Percentiles rank a stretch among this genome's conserved stretches.
Evolutionary conservation across 2,329 filamentous ascomycete genomes (phyloP).

Genomic region (Calonectria pseudoreteaudii): DNA sequence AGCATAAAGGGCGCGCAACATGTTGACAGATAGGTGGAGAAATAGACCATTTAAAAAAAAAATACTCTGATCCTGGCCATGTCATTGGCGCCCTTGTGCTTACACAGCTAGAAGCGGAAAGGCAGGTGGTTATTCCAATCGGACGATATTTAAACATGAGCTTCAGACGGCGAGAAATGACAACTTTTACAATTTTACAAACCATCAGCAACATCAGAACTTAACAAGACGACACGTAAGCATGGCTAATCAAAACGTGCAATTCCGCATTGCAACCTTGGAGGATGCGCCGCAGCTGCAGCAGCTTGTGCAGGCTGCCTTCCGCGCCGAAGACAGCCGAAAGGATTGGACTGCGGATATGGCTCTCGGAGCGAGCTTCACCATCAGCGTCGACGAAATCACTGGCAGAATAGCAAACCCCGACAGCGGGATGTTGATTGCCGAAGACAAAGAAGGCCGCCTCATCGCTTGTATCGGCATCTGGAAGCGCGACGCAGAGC

Average conservation of each 20-base stretch:
- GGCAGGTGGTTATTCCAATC: not conserved
- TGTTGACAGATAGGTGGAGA: not conserved
- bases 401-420: constrained; percentile 61
- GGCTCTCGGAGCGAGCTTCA: constrained; percentile 76
- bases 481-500: constrained; percentile 35
- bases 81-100: constrained; percentile 26
- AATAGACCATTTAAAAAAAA: constrained; percentile 5
- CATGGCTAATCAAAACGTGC: constrained; percentile 34
- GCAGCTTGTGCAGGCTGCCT: constrained; percentile 53
- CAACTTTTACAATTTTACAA: not conserved
- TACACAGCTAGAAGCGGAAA: not conserved
- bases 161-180: too few species aligned
- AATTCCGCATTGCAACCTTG: constrained; percentile 52
- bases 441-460: constrained; percentile 23
- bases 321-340: constrained; percentile 53
- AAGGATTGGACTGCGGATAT: constrained; percentile 48
- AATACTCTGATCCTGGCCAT: not conserved
- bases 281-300: constrained; percentile 52
- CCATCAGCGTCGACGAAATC: constrained; percentile 73
- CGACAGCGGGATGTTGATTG: constrained; percentile 46
- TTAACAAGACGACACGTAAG: not conserved
- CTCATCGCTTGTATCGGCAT: constrained; percentile 46
- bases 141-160: constrained; percentile 22
- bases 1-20: not conserved
- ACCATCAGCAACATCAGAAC: not conserved